Evolutionary conservation across 2,329 filamentous ascomycete genomes (phyloP).

Genomic region (Botryosphaeria dothidea): DNA sequence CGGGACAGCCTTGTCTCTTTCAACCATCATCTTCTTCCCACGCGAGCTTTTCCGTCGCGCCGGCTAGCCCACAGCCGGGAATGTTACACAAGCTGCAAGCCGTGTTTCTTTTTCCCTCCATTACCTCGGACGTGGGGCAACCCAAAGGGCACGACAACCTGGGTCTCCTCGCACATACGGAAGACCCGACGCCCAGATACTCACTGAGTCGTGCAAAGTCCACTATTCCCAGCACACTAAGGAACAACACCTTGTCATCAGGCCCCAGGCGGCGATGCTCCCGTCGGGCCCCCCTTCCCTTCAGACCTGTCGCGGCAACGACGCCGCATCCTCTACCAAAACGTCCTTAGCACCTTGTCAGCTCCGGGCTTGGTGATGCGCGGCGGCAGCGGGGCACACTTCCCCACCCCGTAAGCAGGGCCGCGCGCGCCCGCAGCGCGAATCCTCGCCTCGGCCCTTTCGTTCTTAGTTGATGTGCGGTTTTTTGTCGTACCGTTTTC

Average conservation of each 20-base stretch:
- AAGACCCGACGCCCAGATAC: not conserved
- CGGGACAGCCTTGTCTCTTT: not conserved
- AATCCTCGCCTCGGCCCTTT: not conserved
- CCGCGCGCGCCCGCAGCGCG: not conserved
- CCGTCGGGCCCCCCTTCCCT: not conserved
- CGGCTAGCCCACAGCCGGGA: not conserved
- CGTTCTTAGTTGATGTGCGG: not conserved
- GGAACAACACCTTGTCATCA: not conserved
- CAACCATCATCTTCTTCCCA: not conserved
- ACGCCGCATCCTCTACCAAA: not conserved
- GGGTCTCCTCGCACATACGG: not conserved
- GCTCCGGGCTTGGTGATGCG: not conserved
- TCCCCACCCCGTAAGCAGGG: constrained; percentile 1
- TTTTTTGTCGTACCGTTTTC: too few species aligned
- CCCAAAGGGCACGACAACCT: too few species aligned
- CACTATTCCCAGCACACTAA: not conserved
- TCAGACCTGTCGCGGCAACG: not conserved
- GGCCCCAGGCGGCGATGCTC: not conserved
- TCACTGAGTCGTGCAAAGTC: not conserved
- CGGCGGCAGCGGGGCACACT: not conserved
- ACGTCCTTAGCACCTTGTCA: too few species aligned
- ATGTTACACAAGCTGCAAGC: not conserved
- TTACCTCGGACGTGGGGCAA: not conserved
- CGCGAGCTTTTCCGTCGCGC: not conserved
- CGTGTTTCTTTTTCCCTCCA: not conserved